Percentiles rank a stretch among this genome's conserved stretches.
Evolutionary conservation across 768 basidiomycete species (phyloP).

Genomic region (Suillus luteus): DNA sequence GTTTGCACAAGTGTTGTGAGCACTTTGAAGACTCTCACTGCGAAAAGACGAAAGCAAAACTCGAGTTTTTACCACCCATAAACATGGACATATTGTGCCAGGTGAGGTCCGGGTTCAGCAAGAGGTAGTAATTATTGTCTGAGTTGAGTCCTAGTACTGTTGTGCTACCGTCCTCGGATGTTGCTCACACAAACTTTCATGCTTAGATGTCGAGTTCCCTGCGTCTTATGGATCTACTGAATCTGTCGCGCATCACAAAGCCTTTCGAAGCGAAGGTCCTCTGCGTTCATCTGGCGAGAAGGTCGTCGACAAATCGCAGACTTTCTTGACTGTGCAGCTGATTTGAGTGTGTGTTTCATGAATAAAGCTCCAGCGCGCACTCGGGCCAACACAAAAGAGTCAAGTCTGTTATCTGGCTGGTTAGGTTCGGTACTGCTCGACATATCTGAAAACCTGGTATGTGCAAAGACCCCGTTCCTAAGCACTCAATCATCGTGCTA

Average conservation of each 20-base stretch:
- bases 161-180: not conserved
- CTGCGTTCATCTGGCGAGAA: constrained; percentile 30
- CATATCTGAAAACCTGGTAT: not conserved
- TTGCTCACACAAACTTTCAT: not conserved
- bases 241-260: constrained; percentile 41
- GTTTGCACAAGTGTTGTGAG: not conserved
- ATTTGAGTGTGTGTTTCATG: constrained; percentile 17
- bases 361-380: constrained; percentile 1
- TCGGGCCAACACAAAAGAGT: constrained; percentile 1
- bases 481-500: not conserved
- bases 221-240: constrained; percentile 41
- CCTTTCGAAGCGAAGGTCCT: constrained; percentile 31
- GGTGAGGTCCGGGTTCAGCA: constrained; percentile 6
- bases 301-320: constrained; percentile 34
- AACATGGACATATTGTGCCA: constrained; percentile 26
- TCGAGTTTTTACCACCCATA: constrained; percentile 33
- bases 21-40: not conserved
- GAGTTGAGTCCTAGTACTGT: not conserved
- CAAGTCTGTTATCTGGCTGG: constrained; percentile 6
- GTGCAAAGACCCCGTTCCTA: not conserved
- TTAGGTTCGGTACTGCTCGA: constrained; percentile 11
- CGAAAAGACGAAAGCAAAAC: constrained; percentile 3
- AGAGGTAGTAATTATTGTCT: not conserved
- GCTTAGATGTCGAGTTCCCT: constrained; percentile 42
- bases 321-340: constrained; percentile 20